Base-by-base conservation (phyloP, 176 grass and related monocot species). In the Ensete ventricosum region DNA sequence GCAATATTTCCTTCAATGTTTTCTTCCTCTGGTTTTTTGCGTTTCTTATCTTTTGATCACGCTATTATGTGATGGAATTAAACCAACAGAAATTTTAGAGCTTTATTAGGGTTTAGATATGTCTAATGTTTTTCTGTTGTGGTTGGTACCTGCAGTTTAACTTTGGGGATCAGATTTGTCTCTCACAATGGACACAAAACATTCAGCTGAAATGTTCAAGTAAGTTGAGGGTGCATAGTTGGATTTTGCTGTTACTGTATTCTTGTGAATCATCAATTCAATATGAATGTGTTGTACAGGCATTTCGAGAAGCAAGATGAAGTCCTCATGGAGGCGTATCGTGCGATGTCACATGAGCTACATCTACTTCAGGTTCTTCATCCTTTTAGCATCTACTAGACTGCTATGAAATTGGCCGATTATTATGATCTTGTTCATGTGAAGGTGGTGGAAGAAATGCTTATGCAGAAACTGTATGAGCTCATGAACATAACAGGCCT, bases 281-380 rank as follows among this genome's bases (percentile, higher is more conserved):
- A 68, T 70, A 76, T 68, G 34, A 76, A 75, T 70, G 68, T 14
- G 48, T 52, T 84, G 22, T 62, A 62, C 68, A 93, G 86, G 73
- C 88, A 98, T 89, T 74, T 98, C 59, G 84, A 91, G 72, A 98
- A 91, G 85, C 90, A 98, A 85, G 85, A 73, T 80, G 82, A 91
- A 77, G 69, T 81, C 63, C 78, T 93, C 55, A 84, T 87, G 77
- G 88, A 85, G 82, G 78, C 80, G 60, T 93, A 93, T 66, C 77
- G 82, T 13, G 62, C 75, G 76, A 91, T 91, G 82, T 91, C 90
- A 20, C 88, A 91, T 84, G 90, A 89, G 62, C 82, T 91, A 71
- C 86, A 89, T 80, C 79, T 73, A 77, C 80, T 93, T 71, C 83
- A 93, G 90, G 90, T 93, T 72, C 27, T 55, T 11, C 57, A 62